Evolutionary conservation across 2,329 filamentous ascomycete species (phyloP).

Genomic region (Colletotrichum sp.): DNA sequence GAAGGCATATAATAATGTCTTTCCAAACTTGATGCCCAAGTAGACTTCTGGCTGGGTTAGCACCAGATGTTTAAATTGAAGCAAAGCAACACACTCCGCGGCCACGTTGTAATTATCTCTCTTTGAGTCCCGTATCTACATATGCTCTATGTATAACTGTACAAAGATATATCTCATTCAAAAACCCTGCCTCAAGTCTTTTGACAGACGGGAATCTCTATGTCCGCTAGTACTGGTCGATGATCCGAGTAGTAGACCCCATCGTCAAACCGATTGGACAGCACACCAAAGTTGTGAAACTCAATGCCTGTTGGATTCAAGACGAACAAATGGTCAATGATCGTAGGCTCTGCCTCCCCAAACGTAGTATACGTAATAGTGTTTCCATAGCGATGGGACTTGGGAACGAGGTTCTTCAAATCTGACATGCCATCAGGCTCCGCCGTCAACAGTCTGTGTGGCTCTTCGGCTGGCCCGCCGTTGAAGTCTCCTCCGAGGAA

Average conservation of each 20-base stretch:
- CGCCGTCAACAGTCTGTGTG: conserved; percentile 61
- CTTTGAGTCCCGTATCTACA: background rate
- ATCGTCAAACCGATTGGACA: conserved; percentile 70
- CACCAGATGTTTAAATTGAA: background rate
- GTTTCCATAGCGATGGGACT: conserved; percentile 57
- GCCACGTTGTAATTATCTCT: background rate
- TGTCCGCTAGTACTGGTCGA: conserved; percentile 67
- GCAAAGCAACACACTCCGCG: background rate
- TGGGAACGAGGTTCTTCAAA: conserved; percentile 46
- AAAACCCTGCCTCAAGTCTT: fast-evolving
- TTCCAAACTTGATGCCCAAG: fast-evolving
- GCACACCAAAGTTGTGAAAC: conserved; percentile 59
- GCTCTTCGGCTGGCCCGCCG: conserved; percentile 60
- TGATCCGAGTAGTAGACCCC: conserved; percentile 69
- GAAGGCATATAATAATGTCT: too few species aligned
- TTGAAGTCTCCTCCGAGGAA: conserved; percentile 75
- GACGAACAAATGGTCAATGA: conserved; percentile 72
- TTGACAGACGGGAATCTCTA: conserved; percentile 37
- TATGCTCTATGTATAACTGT: background rate
- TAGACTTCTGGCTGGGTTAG: background rate
- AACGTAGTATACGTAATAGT: conserved; percentile 71
- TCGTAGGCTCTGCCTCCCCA: conserved; percentile 45
- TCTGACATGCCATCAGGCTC: conserved; percentile 51
- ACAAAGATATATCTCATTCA: background rate
- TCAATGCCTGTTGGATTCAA: conserved; percentile 42